phyloP scores from a whole-genome alignment of 1,139 yeast species.

The Debaryomyces sp. region DNA sequence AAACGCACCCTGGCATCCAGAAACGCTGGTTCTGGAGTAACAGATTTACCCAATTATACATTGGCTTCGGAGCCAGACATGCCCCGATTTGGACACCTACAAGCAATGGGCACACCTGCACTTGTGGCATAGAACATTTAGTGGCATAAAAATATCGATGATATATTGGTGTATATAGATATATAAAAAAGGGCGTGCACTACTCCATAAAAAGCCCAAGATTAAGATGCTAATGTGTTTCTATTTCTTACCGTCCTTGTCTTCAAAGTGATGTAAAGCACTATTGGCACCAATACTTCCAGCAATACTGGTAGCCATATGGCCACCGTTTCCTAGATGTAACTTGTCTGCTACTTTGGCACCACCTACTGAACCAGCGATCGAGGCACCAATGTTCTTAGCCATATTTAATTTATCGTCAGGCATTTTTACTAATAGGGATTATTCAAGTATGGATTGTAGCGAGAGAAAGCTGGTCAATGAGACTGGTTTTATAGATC shows the following conservation, averaged over 20 bases:
- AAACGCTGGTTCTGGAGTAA: neutral
- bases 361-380: slow-evolving; percentile 35
- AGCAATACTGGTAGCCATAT: slow-evolving; percentile 35
- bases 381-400: slow-evolving; percentile 34
- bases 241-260: slow-evolving; percentile 13
- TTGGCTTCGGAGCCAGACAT: neutral
- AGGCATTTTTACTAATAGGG: slow-evolving; percentile 14
- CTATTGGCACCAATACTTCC: slow-evolving; percentile 38
- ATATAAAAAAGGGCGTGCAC: neutral
- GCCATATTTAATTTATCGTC: slow-evolving; percentile 23
- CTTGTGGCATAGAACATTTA: neutral
- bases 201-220: neutral
- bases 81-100: neutral
- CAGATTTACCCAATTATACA: neutral
- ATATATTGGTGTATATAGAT: neutral
- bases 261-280: slow-evolving; percentile 34
- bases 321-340: slow-evolving; percentile 37
- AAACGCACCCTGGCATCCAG: neutral
- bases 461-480: neutral
- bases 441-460: neutral
- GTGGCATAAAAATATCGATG: neutral
- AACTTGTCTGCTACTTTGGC: slow-evolving; percentile 41
- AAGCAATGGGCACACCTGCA: neutral
- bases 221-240: neutral
- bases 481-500: neutral